These are phyloP conservation scores for Parastagonospora avenae DNA, from an alignment of 2,329 filamentous ascomycete genomes.

Conservation along the genomic window DNA sequence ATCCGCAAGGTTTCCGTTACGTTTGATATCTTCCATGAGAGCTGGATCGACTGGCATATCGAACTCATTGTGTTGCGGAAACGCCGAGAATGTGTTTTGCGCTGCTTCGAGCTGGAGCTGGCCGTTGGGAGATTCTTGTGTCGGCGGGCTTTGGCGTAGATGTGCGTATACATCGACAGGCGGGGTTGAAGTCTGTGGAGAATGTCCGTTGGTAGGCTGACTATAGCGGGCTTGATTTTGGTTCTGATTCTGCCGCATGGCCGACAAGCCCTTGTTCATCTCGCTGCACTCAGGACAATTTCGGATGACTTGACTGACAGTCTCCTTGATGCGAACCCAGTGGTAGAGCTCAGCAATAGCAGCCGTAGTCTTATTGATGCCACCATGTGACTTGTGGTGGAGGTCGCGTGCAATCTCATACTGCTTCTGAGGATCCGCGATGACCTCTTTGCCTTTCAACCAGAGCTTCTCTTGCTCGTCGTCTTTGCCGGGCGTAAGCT, in stretches of 20 bases:
- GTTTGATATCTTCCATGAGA: constrained; percentile 57
- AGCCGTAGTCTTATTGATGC: constrained; percentile 98
- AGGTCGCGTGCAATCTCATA: constrained; percentile 84
- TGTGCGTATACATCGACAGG: constrained; percentile 10
- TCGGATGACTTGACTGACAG: constrained; percentile 90
- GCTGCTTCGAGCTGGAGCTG: constrained; percentile 37
- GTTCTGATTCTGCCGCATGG: constrained; percentile 26
- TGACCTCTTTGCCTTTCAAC: constrained; percentile 97
- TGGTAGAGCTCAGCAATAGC: constrained; percentile 93
- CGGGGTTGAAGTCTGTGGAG: constrained; percentile 15
- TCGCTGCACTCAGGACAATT: constrained; percentile 92
- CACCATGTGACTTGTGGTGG: constrained; percentile 79
- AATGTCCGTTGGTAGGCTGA: constrained; percentile 7
- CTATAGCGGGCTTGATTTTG: constrained; percentile 13
- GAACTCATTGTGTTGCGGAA: constrained; percentile 50
- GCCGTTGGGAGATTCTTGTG: constrained; percentile 30
- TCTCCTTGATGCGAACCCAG: constrained; percentile 98
- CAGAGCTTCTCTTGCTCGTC: constrained; percentile 69
- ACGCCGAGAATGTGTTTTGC: constrained; percentile 28
- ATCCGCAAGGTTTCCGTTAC: constrained; percentile 26
- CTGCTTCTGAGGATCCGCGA: constrained; percentile 86
- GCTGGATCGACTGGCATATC: constrained; percentile 66
- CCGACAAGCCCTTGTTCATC: constrained; percentile 44
- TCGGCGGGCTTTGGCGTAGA: constrained; percentile 4
- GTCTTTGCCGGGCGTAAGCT: constrained; percentile 64